Evolutionary conservation across 805 yeast genomes (phyloP), one percentile per base, ranked within the genome.

Genomic region (Ogataea glucozyma): DNA sequence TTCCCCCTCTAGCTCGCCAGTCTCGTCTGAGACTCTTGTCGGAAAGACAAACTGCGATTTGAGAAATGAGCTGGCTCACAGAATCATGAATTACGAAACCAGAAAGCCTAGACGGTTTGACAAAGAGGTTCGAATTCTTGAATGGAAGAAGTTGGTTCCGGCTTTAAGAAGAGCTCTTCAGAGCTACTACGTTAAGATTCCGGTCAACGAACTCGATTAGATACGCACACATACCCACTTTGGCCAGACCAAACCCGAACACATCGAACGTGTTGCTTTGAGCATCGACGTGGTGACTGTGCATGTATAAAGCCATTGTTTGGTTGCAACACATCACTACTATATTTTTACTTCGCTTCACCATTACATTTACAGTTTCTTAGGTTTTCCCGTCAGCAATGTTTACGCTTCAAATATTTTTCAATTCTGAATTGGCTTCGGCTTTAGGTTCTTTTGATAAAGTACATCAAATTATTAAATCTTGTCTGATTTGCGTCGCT

Each of bases 41-140:
- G 53, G 48, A 6, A 60, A 48, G 38, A 50, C 62, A 8, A 57
- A 57, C 40, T 46, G 57, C 13, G 73, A 69, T 48, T 70, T 68
- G 52, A 65, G 79, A 46, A 61, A 69, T 14, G 84, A 79, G 49
- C 65, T 81, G 47, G 85, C 85, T 3, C 77, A 77, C 44, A 67
- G 86, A 56, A 80, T 81, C 18, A 80, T 81, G 84, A 74, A 75
- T 14, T 81, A 81, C 57, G 79, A 76, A 44, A 64, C 69, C 22
- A 70, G 85, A 53, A 79, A 78, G 52, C 87, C 86, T 20, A 67
- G 86, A 52, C 85, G 85, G 1, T 80, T 81, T 60, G 85, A 81
- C 55, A 81, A 81, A 61, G 85, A 79, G 52, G 84, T 81, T 26
- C 62, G 85, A 34, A 79, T 81, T 33, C 60, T 81, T 48, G 69